Conservation (phyloP, 139 green algal species). For the Chlamydomonas sp. region DNA sequence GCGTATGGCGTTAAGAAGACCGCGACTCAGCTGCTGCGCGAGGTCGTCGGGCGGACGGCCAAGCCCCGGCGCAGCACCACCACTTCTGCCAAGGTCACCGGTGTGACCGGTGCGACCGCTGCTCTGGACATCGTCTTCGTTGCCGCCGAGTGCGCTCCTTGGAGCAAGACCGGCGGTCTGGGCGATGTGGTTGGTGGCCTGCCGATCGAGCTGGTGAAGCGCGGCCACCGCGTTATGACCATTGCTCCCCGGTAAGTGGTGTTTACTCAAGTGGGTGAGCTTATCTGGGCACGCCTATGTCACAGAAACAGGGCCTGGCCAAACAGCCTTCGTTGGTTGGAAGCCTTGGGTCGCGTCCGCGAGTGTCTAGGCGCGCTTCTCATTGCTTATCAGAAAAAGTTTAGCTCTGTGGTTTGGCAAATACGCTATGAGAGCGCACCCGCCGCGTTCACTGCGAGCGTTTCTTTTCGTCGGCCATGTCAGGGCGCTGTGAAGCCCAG, state of each 20-base stretch:
- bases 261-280: not conserved
- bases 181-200: conserved; percentile 84
- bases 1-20: conserved; percentile 25
- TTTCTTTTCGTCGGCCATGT: too few species aligned
- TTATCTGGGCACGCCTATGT: not conserved
- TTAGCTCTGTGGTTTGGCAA: too few species aligned
- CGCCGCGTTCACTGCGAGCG: too few species aligned
- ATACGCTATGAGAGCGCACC: too few species aligned
- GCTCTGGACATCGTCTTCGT: conserved; percentile 50
- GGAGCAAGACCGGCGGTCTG: conserved; percentile 92
- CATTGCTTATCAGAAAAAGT: too few species aligned
- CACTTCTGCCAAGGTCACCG: conserved; percentile 1
- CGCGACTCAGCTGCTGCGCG: conserved; percentile 26
- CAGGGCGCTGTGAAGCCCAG: too few species aligned
- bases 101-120: not conserved
- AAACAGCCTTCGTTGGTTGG: not conserved
- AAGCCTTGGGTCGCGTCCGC: not conserved
- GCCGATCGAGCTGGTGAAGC: conserved; percentile 87
- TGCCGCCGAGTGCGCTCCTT: conserved; percentile 75
- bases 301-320: not conserved
- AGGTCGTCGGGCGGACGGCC: not conserved
- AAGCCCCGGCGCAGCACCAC: not conserved
- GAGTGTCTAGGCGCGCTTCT: not conserved
- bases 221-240: conserved; percentile 96
- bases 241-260: conserved; percentile 85